A percentile compares a stretch with the other conserved stretches of the same genome.
These are phyloP conservation scores for Dictyostelium purpureum DNA, from an alignment of 78 protist species.

Conservation along the genomic window DNA sequence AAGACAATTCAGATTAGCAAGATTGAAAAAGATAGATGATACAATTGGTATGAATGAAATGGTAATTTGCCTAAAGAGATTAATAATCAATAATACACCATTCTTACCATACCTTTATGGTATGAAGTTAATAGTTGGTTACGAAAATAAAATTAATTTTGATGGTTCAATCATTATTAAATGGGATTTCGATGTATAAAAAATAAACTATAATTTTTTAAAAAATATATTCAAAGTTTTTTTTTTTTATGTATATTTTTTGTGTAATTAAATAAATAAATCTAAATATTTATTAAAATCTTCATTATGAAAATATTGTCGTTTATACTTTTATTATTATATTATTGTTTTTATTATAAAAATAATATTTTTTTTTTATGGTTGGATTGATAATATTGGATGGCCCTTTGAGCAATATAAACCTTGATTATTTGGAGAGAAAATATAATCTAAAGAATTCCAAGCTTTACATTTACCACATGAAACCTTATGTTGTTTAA, in stretches of 20 bases:
- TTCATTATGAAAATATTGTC: no score
- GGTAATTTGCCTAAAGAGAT: constrained; percentile 28
- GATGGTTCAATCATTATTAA: constrained; percentile 37
- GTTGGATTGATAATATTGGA: constrained; percentile 55
- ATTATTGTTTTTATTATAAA: no score
- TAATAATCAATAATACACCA: constrained; percentile 7
- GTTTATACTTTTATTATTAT: no score
- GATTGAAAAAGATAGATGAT: not conserved
- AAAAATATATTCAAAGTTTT: no score
- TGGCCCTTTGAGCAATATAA: constrained; percentile 60
- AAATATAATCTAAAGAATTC: constrained; percentile 51
- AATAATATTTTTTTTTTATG: not conserved
- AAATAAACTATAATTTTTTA: no score
- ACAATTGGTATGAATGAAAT: constrained; percentile 3
- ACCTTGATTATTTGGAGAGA: constrained; percentile 36
- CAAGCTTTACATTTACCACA: constrained; percentile 72
- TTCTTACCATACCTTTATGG: constrained; percentile 4
- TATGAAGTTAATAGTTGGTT: constrained; percentile 30
- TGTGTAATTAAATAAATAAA: no score
- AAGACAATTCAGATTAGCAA: constrained; percentile 25
- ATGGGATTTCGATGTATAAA: constrained; percentile 67
- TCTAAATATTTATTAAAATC: no score
- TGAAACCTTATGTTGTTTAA: constrained; percentile 63
- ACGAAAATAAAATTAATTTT: constrained; percentile 5
- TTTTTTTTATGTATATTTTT: no score